Base-by-base conservation (phyloP, 2,329 filamentous ascomycete species). In the Talaromyces sp. region DNA sequence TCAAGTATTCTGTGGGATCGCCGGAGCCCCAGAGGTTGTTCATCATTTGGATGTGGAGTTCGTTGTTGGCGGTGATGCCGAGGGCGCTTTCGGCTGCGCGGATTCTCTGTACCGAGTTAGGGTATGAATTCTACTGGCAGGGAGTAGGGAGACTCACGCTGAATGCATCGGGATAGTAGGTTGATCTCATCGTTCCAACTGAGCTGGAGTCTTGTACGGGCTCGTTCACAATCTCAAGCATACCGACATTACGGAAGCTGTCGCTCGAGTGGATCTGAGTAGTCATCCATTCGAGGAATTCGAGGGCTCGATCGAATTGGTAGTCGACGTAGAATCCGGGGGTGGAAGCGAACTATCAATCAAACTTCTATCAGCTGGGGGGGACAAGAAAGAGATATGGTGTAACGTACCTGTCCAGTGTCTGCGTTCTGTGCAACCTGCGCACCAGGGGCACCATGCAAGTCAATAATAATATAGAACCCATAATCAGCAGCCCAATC, bases 141-240 rank as follows among this genome's bases (percentile, higher is more conserved):
- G 11, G 25, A 15, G 19, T 27, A 3, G 7, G 17, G n/a, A 19
- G n/a, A 70, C 70, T 70, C 68, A 78, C 76, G 2, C 67, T 65
- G 67, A 78, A 78, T 2, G 83, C 84, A 13, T 77, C 78, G 3
- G 80, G 80, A 70, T 87, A 86, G 74, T 79, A 87, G 10, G 70
- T 73, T 17, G 74, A 73, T 10, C 77, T 71, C 72, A 85, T 75
- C 1, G 73, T 72, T 3, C 74, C 72, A 1, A 74, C 74, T 5
- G 69, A 70, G 11, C 73, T 69, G 54, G 74, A 67, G 58, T 79
- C 73, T 59, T 80, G 79, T 13, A 82, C 72, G 3, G 86, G 86
- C 72, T 88, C 86, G 70, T 88, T 88, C 63, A 88, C 76, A 13
- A 88, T 74, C 71, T 85, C 81, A 43, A 88, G 72, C 82, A 86